Evolutionary conservation across 805 yeast genomes (phyloP).

Genomic region (Zygosaccharomyces gambellarensis): DNA sequence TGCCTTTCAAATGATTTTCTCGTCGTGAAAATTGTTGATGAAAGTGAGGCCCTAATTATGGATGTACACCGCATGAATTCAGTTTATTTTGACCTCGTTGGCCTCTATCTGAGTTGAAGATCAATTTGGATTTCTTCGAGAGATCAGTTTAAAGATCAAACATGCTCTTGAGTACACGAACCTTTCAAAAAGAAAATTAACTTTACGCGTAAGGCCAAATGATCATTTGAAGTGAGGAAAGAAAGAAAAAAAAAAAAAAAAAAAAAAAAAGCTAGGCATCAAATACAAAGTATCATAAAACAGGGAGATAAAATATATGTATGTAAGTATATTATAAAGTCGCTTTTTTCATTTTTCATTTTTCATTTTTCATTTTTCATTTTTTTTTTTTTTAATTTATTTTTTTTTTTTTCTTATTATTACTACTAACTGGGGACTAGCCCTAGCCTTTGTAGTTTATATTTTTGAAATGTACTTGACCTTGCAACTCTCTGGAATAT

Average conservation of each 20-base stretch:
- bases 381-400: too few relatives aligned
- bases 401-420: background rate
- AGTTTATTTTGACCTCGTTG: background rate
- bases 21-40: conserved; percentile 11
- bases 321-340: background rate
- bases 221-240: background rate
- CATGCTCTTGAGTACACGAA: background rate
- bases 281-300: too few relatives aligned
- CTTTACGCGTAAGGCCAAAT: background rate
- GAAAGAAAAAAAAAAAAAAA: too few relatives aligned
- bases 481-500: conserved; percentile 11
- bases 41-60: conserved; percentile 13
- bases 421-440: background rate
- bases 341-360: too few relatives aligned
- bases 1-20: conserved; percentile 18
- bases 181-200: background rate
- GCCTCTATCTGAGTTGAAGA: background rate
- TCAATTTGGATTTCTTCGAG: background rate
- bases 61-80: conserved; percentile 8
- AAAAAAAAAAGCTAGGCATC: background rate
- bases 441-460: conserved; percentile 21
- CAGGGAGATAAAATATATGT: background rate
- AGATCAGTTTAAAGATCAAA: background rate
- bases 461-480: conserved; percentile 24
- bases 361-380: too few relatives aligned